Base-by-base conservation (phyloP, 805 yeast genomes). In the Tetrapisispora arboricola region DNA sequence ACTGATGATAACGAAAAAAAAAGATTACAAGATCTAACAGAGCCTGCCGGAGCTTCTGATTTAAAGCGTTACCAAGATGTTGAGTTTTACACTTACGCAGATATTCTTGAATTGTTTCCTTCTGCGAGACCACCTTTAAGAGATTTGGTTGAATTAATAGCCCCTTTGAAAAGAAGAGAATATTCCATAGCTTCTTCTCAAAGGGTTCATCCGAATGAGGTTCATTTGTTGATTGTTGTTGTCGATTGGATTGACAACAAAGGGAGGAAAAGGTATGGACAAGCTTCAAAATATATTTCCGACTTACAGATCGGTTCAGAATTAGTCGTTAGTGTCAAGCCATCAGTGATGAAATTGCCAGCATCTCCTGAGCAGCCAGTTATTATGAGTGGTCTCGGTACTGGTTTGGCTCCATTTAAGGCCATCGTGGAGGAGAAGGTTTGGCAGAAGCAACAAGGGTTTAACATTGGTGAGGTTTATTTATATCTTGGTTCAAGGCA, bases 341-440 rank as follows among this genome's bases (percentile, higher is more conserved):
- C 96, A 24, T 86, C 96, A 9, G 96, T 90, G 35, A 88, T 90
- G 96, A 90, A 88, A 66, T 70, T 90, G 48, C 97, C 97, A 46
- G 83, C 88, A 53, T 71, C 76, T 48, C 74, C 95, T 9, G 76
- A 78, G 36, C 90, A 85, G 60, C 96, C 97, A 18, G 81, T 90
- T 52, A 80, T 90, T 49, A 90, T 90, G 97, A 81, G 95, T 53
- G 97, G 97, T 54, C 72, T 90, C 51, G 97, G 97, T 66, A 90
- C 97, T 40, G 97, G 97, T 50, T 75, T 90, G 55, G 97, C 97
- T 22, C 97, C 97, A 39, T 90, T 90, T 80, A 90, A 90, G 72
- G 97, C 97, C 0, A 87, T 90, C 58, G 75, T 90, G 43, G 97
- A 90, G 65, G 96, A 90, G 66, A 87, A 87, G 71, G 75, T 81